These are phyloP conservation scores for Russula foetens DNA, from an alignment of 768 basidiomycete species.

Conservation along the genomic window DNA sequence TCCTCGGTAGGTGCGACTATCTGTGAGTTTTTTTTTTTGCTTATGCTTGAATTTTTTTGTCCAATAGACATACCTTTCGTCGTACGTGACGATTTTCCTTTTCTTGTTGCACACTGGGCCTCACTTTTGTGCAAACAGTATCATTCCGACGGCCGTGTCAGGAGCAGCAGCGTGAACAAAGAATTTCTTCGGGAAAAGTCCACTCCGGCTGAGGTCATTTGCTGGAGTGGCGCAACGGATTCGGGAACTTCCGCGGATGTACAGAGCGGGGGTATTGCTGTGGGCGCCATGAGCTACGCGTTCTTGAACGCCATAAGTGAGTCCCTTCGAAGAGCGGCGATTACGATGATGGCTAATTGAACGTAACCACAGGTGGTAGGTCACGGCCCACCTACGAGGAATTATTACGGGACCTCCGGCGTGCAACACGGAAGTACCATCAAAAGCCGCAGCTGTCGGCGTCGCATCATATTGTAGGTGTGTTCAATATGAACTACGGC, in stretches of 20 bases:
- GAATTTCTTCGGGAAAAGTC: slow-evolving; percentile 2
- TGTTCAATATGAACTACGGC: not conserved
- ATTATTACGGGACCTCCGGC: slow-evolving; percentile 13
- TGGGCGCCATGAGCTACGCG: slow-evolving; percentile 21
- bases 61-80: slow-evolving; percentile 11
- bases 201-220: slow-evolving; percentile 19
- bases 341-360: not conserved
- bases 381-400: slow-evolving; percentile 16
- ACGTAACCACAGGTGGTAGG: slow-evolving; percentile 8
- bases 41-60: not conserved
- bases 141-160: slow-evolving; percentile 18
- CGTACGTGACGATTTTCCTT: not conserved
- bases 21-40: not conserved
- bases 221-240: slow-evolving; percentile 20
- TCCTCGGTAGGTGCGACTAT: slow-evolving; percentile 25
- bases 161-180: not conserved
- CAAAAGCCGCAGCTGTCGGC: slow-evolving; percentile 20
- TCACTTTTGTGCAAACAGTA: slow-evolving; percentile 8
- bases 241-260: slow-evolving; percentile 10
- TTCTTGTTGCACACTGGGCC: not conserved
- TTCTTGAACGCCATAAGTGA: slow-evolving; percentile 16
- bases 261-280: slow-evolving; percentile 8
- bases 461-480: slow-evolving; percentile 18
- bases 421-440: slow-evolving; percentile 16
- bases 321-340: not conserved